Base-by-base conservation (phyloP, 257 asterid genomes). In the Penstemon eatonii region DNA sequence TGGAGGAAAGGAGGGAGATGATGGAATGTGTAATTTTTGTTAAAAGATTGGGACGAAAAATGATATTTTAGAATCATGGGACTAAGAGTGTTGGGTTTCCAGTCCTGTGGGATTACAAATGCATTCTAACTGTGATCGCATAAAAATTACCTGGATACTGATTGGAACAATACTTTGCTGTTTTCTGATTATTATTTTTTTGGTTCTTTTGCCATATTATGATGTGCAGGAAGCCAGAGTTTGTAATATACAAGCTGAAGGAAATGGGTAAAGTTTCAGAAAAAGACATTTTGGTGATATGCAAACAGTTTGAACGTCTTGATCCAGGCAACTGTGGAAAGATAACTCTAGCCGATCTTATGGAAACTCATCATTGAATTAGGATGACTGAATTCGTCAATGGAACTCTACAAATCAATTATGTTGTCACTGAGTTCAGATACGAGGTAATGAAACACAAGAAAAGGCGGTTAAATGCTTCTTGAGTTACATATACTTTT, bases 241-340 rank as follows among this genome's bases (percentile, higher is more conserved):
- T 67, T 38, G 96, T 88, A 3, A 83, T 92, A 56, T 92, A 90
- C 94, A 92, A 92, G 82, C 90, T 92, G 19, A 92, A 92, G 85
- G 91, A 89, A 72, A 88, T 92, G 96, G 90, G 90, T 5, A 90
- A 83, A 79, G 80, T 88, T 52, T 69, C 88, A 0, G 97, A 92
- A 57, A 85, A 83, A 68, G 98, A 92, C 77, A 83, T 92, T 51
- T 6, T 80, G 66, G 83, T 58, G 80, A 84, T 92, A 9, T 86
- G 97, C 63, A 75, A 77, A 51, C 93, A 92, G 79, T 92, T 92
- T 65, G 97, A 90, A 51, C 89, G 89, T 47, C 80, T 92, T 42
- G 98, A 92, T 75, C 43, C 82, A 6, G 97, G 95, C 41, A 86
- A 88, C 77, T 85, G 91, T 60, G 98, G 97, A 39, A 92, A 91